Percentiles rank a stretch among this genome's conserved stretches.
These are phyloP conservation scores for Gyrodon lividus DNA, from an alignment of 768 basidiomycete species.

Conservation along the genomic window DNA sequence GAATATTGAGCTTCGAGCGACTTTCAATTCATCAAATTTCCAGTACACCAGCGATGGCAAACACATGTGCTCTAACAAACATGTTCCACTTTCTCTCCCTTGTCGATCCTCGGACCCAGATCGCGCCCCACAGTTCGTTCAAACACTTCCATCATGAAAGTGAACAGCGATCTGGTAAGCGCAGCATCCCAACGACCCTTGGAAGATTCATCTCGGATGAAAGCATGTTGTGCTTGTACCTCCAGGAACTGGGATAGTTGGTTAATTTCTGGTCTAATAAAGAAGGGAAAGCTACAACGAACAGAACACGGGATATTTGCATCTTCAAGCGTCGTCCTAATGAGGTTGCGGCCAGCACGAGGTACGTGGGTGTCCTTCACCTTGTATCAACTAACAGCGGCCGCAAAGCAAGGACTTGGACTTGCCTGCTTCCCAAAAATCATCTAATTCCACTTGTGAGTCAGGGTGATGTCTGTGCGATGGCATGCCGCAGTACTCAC, in stretches of 20 bases:
- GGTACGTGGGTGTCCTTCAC: slow-evolving; percentile 89
- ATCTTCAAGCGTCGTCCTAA: slow-evolving; percentile 81
- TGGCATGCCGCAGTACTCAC: slow-evolving; percentile 41
- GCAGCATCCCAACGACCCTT: slow-evolving; percentile 98
- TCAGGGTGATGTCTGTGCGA: background rate
- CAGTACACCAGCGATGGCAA: background rate
- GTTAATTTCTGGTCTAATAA: slow-evolving; percentile 8
- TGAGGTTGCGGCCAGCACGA: slow-evolving; percentile 79
- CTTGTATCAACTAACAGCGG: background rate
- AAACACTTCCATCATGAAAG: slow-evolving; percentile 91
- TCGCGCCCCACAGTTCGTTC: slow-evolving; percentile 85
- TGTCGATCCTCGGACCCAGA: slow-evolving; percentile 62
- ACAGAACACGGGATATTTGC: slow-evolving; percentile 71
- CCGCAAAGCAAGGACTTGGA: background rate
- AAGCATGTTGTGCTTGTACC: slow-evolving; percentile 96
- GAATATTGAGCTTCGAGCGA: background rate
- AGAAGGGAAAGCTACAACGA: slow-evolving; percentile 25
- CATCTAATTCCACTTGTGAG: slow-evolving; percentile 52
- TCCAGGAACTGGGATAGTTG: slow-evolving; percentile 69
- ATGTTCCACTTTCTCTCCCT: slow-evolving; percentile 48
- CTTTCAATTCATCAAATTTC: too few species aligned
- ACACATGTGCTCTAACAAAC: background rate
- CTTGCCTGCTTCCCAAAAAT: slow-evolving; percentile 92
- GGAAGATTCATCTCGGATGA: slow-evolving; percentile 87
- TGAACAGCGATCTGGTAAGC: slow-evolving; percentile 74